Base-by-base conservation (phyloP, 208 protist genomes). In the Leishmania martiniquensis region DNA sequence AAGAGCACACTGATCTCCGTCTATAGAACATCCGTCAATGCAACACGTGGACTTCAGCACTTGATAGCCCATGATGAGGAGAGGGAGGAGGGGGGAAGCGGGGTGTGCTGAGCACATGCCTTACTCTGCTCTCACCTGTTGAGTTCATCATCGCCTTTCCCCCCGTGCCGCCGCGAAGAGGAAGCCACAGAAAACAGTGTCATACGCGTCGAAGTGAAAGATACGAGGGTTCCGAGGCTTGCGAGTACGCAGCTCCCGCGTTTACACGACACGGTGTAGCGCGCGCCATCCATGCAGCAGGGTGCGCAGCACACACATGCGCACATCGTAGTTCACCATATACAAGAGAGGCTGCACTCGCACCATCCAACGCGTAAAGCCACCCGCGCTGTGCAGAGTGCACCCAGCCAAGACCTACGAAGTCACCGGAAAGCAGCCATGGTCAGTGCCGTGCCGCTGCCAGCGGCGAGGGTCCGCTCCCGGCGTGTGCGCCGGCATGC, bases 21-120 rank as follows among this genome's bases (percentile, higher is more conserved):
- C 77, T 81, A 81, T 81, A 76, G 49, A 77, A 81, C 77, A 72
- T 72, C 68, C 10, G 60, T 42, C 60, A 66, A 66, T 34, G 15
- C 32, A 25, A n/a, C n/a, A 55, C n/a, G n/a, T n/a, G n/a, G n/a
- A n/a, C n/a, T n/a, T n/a, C n/a, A n/a, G n/a, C n/a, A n/a, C n/a
- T n/a, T n/a, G n/a, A n/a, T n/a, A n/a, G n/a, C n/a, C n/a, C n/a
- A n/a, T n/a, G n/a, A n/a, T n/a, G n/a, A n/a, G n/a, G n/a, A n/a
- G n/a, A 63, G 29, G 57, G 2, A 63, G 29, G 1, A 10, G 42
- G 34, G 32, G 55, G 29, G 20, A 66, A 66, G 60, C 34, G 60
- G 34, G 34, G 60, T 20, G 60, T 13, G 34, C 5, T 44, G 32
- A n/a, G 12, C 4, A 37, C 60, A 0, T 66, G 29, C 60, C 60